Evolutionary conservation across 2,329 filamentous ascomycete species (phyloP), one percentile per base, ranked within the genome.

Genomic region (Dactylellina parvicollis): DNA sequence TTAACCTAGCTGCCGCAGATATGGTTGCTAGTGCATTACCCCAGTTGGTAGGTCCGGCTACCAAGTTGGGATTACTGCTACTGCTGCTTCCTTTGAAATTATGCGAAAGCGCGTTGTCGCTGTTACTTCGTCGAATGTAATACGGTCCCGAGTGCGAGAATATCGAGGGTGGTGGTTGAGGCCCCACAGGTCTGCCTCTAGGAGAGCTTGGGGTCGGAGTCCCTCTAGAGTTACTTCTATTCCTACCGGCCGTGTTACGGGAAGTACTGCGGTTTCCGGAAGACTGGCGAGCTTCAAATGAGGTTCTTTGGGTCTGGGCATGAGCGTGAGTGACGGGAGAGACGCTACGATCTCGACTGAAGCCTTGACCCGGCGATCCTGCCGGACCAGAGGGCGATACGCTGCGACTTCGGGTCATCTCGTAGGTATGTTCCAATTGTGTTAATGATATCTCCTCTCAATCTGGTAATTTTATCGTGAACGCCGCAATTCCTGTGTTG

Each of bases 261-360:
- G 67, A 59, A 7, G 59, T 30, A 24, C 59, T 64, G 16, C 54
- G 40, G 30, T 62, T 24, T 24, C 57, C 47, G 7, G 56, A 71
- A 20, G 56, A 66, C 28, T 74, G 57, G 28, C 62, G 62, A 36
- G 70, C 56, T 74, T 74, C 60, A 47, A 61, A 67, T 30, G 67
- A 65, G 32, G 67, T 65, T 36, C 67, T 32, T 36, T 57, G 66
- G 36, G 49, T 18, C 28, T 47, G 34, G 4, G 54, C 3, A n/a
- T 72, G 59, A 42, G n/a, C 4, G 32, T 62, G 57, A 36, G 66
- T 44, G 34, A 38, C 40, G 3, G 67, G 67, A 22, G 67, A 72
- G 36, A 52, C 44, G 52, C 67, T 72, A 46, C 67, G 67, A 32
- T 72, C 66, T 52, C 57, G 42, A 18, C 22, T 30, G 12, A 44